Conservation (phyloP, 2,329 filamentous ascomycete genomes). For the Periconia digitata region DNA sequence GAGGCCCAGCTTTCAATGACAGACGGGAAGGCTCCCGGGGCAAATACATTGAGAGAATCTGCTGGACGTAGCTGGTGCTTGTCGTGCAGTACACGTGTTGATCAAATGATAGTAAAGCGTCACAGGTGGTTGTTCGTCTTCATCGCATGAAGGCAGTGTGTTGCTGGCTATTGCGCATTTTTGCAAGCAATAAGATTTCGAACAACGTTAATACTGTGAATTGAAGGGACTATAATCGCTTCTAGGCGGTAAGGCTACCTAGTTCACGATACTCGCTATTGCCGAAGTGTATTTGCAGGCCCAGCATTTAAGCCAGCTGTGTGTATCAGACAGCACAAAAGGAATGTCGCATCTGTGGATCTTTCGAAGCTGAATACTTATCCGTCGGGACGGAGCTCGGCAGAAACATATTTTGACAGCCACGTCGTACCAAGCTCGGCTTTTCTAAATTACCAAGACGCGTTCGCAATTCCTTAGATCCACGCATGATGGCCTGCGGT, state of each 20-base stretch:
- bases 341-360: background rate
- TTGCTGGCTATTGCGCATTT: background rate
- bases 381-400: conserved; percentile 9
- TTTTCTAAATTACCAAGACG: background rate
- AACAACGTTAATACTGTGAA: no score
- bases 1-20: background rate
- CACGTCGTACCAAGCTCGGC: conserved; percentile 8
- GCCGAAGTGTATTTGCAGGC: no score
- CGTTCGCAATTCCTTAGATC: background rate
- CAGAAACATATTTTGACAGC: conserved; percentile 17
- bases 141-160: background rate
- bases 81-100: background rate
- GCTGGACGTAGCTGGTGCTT: background rate
- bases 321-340: conserved; percentile 6
- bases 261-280: background rate
- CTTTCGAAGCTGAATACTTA: background rate
- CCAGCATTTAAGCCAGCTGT: no score
- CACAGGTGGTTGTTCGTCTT: no score
- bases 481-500: conserved; percentile 8
- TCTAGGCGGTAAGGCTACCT: no score
- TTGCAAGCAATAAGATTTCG: background rate
- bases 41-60: background rate
- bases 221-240: no score
- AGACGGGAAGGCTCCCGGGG: background rate
- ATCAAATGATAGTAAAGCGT: background rate